Evolutionary conservation across 495 filamentous ascomycete species (phyloP), one percentile per base, ranked within the genome.

Genomic region (Schizothecium vesticola): DNA sequence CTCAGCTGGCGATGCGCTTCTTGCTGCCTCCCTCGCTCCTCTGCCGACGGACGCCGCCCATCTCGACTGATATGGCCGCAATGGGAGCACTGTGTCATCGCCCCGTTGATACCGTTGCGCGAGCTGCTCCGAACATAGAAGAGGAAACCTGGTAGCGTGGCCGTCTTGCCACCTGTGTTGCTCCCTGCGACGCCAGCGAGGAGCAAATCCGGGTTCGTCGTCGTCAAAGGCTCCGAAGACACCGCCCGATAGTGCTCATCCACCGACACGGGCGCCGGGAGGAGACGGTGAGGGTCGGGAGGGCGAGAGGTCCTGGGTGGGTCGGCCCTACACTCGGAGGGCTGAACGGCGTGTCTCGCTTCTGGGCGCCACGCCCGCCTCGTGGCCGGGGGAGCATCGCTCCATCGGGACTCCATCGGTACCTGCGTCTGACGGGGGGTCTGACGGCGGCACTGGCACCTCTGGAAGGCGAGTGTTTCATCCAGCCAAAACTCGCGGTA

Each of bases 331-430:
- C 22, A n/a, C 56, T 19, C 23, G n/a, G 43, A 56, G 23, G 22
- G 21, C 62, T 64, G 31, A 36, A 61, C 43, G 43, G 43, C 16
- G 62, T 64, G 19, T 56, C 25, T 65, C 51, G 63, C 55, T 33
- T 65, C 24, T 57, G 63, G 25, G 63, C 55, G 55, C 63, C 63
- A 28, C 63, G 23, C 43, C 63, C 63, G 25, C 63, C 31, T 64
- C 31, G 24, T 64, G 29, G 61, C 36, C 31, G 31, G 61, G 61
- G 61, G 43, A 51, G 43, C 43, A 51, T 51, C 43, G 43, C 31
- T 10, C 31, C 31, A 33, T 33, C 31, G 31, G 31, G 31, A 33
- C 43, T 51, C 43, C 43, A 65, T 65, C 63, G 63, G 63, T 65
- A 58, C 63, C 63, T 65, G 63, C 63, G 55, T 65, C 63, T 63